Conservation (phyloP, 139 green algal species). For the Medakamo hakoo region DNA sequence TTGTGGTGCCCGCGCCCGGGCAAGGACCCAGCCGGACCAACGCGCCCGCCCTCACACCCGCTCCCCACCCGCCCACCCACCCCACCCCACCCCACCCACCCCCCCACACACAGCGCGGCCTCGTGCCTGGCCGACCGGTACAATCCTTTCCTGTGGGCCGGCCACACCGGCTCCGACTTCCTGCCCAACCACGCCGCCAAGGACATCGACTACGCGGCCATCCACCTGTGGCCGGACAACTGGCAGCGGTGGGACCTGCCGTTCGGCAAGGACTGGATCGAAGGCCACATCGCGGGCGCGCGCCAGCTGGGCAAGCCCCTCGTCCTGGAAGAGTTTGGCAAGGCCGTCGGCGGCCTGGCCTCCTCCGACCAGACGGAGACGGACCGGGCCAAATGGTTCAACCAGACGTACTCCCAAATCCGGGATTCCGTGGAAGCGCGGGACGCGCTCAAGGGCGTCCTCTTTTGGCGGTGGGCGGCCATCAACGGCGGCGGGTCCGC, state of each 20-base stretch:
- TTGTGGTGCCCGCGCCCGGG: no score
- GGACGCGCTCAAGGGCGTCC: background rate
- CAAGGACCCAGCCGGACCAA: no score
- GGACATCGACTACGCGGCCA: slow-evolving; percentile 31
- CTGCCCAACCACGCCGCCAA: slow-evolving; percentile 16
- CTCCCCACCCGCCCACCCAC: slow-evolving; percentile 18
- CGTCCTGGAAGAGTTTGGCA: slow-evolving; percentile 62
- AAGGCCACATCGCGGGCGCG: slow-evolving; percentile 13
- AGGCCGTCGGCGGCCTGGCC: slow-evolving; percentile 13
- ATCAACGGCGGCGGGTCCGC: background rate
- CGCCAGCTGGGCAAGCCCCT: slow-evolving; percentile 23
- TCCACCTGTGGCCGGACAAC: slow-evolving; percentile 42
- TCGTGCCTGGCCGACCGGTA: background rate
- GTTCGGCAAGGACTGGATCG: slow-evolving; percentile 26
- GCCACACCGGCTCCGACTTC: slow-evolving; percentile 24
- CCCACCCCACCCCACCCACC: slow-evolving; percentile 1
- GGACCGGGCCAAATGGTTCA: slow-evolving; percentile 8
- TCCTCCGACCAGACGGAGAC: background rate
- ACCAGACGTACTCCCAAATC: background rate
- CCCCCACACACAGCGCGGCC: background rate
- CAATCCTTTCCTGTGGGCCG: slow-evolving; percentile 9
- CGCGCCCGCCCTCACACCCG: no score
- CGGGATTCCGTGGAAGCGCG: background rate
- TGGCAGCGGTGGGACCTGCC: slow-evolving; percentile 21
- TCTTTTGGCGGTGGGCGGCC: background rate